Conservation (phyloP, 106 monocot species). For the Posidonia australis region DNA sequence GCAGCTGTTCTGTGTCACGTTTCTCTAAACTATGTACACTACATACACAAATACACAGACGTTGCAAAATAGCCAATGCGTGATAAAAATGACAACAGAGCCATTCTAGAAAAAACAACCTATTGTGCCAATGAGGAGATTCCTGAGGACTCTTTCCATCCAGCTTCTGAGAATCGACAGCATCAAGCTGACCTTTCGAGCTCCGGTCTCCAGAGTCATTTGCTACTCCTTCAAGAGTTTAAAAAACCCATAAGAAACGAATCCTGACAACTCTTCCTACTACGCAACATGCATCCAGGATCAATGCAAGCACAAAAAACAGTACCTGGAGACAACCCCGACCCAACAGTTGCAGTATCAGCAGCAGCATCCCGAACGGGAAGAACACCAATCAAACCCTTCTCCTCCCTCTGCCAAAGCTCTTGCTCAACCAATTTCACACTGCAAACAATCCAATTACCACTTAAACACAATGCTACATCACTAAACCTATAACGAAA, state of each 20-base stretch:
- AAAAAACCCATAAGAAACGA: neutral
- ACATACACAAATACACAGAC: neutral
- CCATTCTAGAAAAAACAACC: conserved; percentile 19
- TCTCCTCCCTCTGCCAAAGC: conserved; percentile 95
- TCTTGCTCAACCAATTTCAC: conserved; percentile 98
- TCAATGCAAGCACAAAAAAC: neutral
- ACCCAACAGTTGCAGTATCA: conserved; percentile 35
- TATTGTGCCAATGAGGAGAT: conserved; percentile 82
- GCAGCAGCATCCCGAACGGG: conserved; percentile 64
- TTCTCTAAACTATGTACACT: neutral
- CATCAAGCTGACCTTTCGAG: conserved; percentile 35
- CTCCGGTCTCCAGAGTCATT: conserved; percentile 47
- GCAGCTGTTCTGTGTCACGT: too few relatives aligned
- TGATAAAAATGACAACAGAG: neutral
- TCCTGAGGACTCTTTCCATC: conserved; percentile 69
- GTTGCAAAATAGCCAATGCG: neutral
- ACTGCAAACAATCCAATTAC: conserved; percentile 27
- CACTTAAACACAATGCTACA: neutral
- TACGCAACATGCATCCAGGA: neutral
- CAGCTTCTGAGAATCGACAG: conserved; percentile 56
- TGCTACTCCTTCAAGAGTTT: conserved; percentile 29
- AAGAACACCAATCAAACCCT: conserved; percentile 94
- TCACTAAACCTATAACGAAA: too few relatives aligned
- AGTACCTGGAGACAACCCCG: conserved; percentile 57
- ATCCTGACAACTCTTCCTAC: neutral